Evolutionary conservation across 2,329 filamentous ascomycete species (phyloP).

Genomic region (Septoria petroselini): DNA sequence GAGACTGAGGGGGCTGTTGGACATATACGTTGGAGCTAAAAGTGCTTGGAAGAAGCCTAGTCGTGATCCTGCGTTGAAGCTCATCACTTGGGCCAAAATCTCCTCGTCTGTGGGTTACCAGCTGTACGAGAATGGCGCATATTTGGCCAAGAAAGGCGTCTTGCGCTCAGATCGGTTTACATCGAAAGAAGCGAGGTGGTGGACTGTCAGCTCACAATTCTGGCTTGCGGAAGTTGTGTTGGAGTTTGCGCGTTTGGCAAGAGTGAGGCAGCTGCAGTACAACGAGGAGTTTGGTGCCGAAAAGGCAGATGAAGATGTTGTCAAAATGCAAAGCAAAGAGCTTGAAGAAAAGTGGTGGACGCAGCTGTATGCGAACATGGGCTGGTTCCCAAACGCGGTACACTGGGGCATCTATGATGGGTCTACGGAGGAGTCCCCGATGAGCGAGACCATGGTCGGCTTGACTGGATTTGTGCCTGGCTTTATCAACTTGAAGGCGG

Average conservation of each 20-base stretch:
- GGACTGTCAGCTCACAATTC: slow-evolving; percentile 70
- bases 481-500: slow-evolving; percentile 45
- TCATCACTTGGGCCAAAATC: slow-evolving; percentile 67
- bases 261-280: slow-evolving; percentile 43
- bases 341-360: slow-evolving; percentile 56
- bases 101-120: slow-evolving; percentile 68
- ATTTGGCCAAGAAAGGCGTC: slow-evolving; percentile 70
- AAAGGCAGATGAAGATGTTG: slow-evolving; percentile 44
- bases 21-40: slow-evolving; percentile 67
- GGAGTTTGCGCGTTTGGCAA: slow-evolving; percentile 65
- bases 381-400: slow-evolving; percentile 77
- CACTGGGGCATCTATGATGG: slow-evolving; percentile 73
- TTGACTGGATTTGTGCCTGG: slow-evolving; percentile 55
- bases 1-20: slow-evolving; percentile 73
- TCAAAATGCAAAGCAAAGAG: slow-evolving; percentile 34
- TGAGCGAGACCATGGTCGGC: slow-evolving; percentile 59
- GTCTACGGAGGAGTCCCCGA: slow-evolving; percentile 50
- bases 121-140: slow-evolving; percentile 77
- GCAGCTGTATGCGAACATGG: slow-evolving; percentile 65
- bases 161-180: slow-evolving; percentile 44
- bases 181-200: slow-evolving; percentile 57
- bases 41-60: slow-evolving; percentile 37
- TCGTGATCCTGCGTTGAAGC: slow-evolving; percentile 46
- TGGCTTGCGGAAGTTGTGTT: slow-evolving; percentile 77
- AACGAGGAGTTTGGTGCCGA: slow-evolving; percentile 36